A percentile compares a stretch with the other conserved stretches of the same genome.
Conservation (phyloP, 345 rosid genomes). For the rapeseed (Brassica napus) region Da-Ae NC_063448.1:356001-356500, state of each 20-base stretch:
- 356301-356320: conserved; percentile 14
- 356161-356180: conserved; percentile 51
- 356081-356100: conserved; percentile 48
- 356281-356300: conserved; percentile 29
- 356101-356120: conserved; percentile 34
- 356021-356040: conserved; percentile 47
- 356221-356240: conserved; percentile 31
- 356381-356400: conserved; percentile 28
- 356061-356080: conserved; percentile 31
- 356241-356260: conserved; percentile 26
- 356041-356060: conserved; percentile 40
- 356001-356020: conserved; percentile 46
- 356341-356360: conserved; percentile 30
- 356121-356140: not conserved
- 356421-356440: conserved; percentile 25
- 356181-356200: conserved; percentile 67
- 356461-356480: conserved; percentile 43
- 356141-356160: conserved; percentile 49
- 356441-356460: conserved; percentile 29
- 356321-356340: conserved; percentile 23
- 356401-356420: conserved; percentile 36
- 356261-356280: conserved; percentile 28
- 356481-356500: conserved; percentile 28
- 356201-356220: conserved; percentile 67
- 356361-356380: conserved; percentile 21